Percentiles rank a stretch among this genome's conserved stretches.
Evolutionary conservation across 352 stramenopile species (phyloP).

Genomic region (Discostella stelligera): DNA sequence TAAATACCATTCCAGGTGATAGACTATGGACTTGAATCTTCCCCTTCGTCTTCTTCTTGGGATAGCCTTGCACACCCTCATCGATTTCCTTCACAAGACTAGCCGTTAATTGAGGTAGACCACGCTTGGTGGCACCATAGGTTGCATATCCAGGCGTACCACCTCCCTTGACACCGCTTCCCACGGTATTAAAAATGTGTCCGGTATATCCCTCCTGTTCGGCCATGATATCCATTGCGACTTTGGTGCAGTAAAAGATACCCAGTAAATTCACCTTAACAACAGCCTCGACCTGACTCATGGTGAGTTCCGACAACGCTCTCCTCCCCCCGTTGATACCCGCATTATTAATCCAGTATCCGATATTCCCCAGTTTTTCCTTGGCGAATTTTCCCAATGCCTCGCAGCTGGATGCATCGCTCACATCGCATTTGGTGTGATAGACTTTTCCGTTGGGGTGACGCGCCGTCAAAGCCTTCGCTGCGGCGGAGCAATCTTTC

Average conservation of each 20-base stretch:
- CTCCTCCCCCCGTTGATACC: conserved; percentile 81
- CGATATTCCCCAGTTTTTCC: conserved; percentile 80
- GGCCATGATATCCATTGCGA: conserved; percentile 83
- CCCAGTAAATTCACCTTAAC: conserved; percentile 83
- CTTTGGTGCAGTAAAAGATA: conserved; percentile 80
- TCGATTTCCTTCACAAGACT: conserved; percentile 82
- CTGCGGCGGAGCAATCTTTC: conserved; percentile 67
- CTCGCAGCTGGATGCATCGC: conserved; percentile 59
- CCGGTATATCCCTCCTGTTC: conserved; percentile 72
- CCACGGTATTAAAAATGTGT: conserved; percentile 85
- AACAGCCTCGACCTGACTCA: conserved; percentile 78
- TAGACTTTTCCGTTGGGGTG: conserved; percentile 78
- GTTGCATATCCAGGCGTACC: conserved; percentile 84
- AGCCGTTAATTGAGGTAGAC: conserved; percentile 80
- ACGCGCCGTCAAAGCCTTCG: conserved; percentile 56
- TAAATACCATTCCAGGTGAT: conserved; percentile 85
- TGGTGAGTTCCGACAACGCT: conserved; percentile 73
- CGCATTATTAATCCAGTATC: conserved; percentile 85
- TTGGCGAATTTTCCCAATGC: conserved; percentile 74
- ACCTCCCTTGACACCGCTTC: conserved; percentile 81
- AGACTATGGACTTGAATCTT: conserved; percentile 81
- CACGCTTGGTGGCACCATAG: conserved; percentile 83
- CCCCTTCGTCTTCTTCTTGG: conserved; percentile 71
- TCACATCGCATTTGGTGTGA: conserved; percentile 82
- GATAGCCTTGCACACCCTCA: conserved; percentile 82